phyloP scores from a whole-genome alignment of 345 rosid genomes.

The Heritiera littoralis region DNA sequence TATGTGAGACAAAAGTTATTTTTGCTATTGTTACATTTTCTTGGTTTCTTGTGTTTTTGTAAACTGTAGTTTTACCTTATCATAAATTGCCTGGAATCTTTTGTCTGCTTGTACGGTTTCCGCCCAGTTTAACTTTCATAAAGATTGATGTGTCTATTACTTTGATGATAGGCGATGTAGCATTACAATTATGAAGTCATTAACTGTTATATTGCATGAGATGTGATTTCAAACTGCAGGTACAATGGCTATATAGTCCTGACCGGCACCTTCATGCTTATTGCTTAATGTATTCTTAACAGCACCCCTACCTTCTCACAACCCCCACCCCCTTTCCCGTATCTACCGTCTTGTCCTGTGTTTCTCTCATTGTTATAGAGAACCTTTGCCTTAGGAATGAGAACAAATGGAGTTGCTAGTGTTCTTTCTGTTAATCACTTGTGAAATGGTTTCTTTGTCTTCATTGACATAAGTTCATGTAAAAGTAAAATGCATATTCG shows the following conservation, averaged over 20 bases:
- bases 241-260: constrained; percentile 5
- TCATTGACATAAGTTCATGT: neutral
- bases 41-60: neutral
- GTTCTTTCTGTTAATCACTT: neutral
- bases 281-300: constrained; percentile 1
- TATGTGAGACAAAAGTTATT: neutral
- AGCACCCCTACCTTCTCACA: too few species aligned
- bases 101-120: neutral
- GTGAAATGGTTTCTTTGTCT: neutral
- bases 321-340: neutral
- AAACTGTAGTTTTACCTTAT: neutral
- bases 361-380: neutral
- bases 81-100: neutral
- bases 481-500: neutral
- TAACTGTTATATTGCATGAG: constrained; percentile 10
- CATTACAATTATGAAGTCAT: constrained; percentile 8
- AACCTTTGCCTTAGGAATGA: neutral
- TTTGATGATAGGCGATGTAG: neutral
- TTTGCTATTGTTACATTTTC: neutral
- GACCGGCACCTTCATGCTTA: neutral
- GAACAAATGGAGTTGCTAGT: neutral
- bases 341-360: neutral
- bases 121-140: neutral
- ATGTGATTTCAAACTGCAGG: constrained; percentile 27
- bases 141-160: neutral